Evolutionary conservation across 2,329 filamentous ascomycete genomes (phyloP), one percentile per base, ranked within the genome.

Genomic region (Fusarium nodosum): DNA sequence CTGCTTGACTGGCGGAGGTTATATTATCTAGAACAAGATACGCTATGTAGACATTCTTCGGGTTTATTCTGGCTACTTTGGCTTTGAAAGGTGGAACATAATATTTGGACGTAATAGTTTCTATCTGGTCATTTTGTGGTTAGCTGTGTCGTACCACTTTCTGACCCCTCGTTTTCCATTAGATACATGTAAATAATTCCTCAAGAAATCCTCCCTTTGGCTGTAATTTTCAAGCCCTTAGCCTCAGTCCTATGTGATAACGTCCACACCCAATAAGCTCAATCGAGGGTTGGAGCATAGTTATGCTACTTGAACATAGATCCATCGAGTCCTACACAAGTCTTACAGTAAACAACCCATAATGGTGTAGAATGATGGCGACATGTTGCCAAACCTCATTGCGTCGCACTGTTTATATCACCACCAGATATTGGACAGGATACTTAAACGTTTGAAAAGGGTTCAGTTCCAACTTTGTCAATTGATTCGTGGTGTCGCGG

Each of bases 1-100:
- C 31, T 90, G 87, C 70, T 85, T 93, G 30, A 90, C 87, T 5
- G 84, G 85, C 51, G 88, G 89, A 22, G 86, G 91, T 22, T 93
- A 92, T 79, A 87, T 92, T 41, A 72, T 81, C 34, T 81, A 73
- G 60, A 47, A 26, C 36, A 26, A 13, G 11, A 44, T 24, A 33
- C 45, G 30, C 22, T 41, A 13, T n/a, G 39, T 26, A 41, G 51
- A 18, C 24, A 53, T 33, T 16, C 20, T 24, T 36, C 22, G 50
- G 26, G 30, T 53, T 33, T 18, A 44, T 39, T 55, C 31, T n/a
- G 42, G 26, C n/a, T 52, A 26, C 38, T 52, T 51, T 18, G 42
- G 26, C 50, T 42, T 53, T 34, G 41, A 56, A 53, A 8, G 64
- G 30, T 22, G 44, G 26, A 65, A 47, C 45, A 33, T 67, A 44